phyloP scores from a whole-genome alignment of 768 basidiomycete species.

The Cystobasidium ongulense region DNA sequence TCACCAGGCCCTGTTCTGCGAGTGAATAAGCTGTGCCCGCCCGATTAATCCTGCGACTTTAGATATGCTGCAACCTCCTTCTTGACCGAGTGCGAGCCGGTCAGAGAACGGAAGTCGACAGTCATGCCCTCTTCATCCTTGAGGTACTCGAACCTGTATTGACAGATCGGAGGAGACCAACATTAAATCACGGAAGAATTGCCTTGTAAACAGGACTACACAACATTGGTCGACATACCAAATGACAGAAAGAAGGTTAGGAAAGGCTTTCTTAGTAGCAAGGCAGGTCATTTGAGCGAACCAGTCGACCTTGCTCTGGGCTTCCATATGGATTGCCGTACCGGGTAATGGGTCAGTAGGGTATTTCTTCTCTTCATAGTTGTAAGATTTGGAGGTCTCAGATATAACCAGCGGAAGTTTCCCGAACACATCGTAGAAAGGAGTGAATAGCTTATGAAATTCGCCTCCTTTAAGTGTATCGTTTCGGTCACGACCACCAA shows the following conservation, averaged over 20 bases:
- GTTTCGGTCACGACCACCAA: neutral
- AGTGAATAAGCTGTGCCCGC: too few species aligned
- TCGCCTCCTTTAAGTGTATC: neutral
- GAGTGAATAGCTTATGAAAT: neutral
- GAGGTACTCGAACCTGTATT: neutral
- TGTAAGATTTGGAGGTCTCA: neutral
- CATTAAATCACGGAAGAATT: neutral
- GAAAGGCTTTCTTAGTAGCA: neutral
- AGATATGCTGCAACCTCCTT: neutral
- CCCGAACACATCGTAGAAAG: neutral
- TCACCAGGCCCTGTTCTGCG: too few species aligned
- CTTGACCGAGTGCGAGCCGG: neutral
- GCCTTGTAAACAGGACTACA: neutral
- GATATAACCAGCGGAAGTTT: neutral
- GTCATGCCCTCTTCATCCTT: neutral
- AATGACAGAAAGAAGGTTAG: neutral
- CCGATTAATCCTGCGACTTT: neutral
- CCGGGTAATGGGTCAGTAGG: neutral
- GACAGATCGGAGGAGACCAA: too few species aligned
- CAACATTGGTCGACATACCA: neutral
- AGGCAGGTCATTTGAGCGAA: neutral
- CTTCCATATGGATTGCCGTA: neutral
- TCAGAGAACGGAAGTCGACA: neutral
- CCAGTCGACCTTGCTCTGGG: neutral
- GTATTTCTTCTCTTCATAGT: neutral